Conservation (phyloP, 1,284 basidiomycete species). For the Ceratobasidium papillatum region DNA sequence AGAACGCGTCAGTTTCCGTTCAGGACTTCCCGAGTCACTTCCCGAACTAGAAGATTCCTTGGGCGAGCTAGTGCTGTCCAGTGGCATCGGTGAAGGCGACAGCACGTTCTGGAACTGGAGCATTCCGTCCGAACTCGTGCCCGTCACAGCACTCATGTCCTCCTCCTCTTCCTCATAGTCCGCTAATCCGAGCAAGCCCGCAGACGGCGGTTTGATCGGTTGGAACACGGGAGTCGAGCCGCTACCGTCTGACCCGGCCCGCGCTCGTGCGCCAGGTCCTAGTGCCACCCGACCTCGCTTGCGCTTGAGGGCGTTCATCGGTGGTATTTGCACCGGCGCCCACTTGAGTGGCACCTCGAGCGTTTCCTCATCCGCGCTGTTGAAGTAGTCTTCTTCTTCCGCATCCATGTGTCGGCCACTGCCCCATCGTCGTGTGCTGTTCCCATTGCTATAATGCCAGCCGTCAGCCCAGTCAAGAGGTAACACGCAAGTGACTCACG, state of each 20-base stretch:
- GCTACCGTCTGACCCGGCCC: conserved; percentile 51
- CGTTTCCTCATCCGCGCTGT: conserved; percentile 74
- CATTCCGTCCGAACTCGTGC: conserved; percentile 13
- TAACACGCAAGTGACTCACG: conserved; percentile 22
- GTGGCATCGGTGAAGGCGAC: conserved; percentile 29
- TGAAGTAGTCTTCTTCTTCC: conserved; percentile 90
- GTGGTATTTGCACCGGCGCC: conserved; percentile 39
- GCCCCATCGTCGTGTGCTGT: conserved; percentile 56
- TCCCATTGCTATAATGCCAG: conserved; percentile 40
- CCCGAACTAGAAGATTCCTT: conserved; percentile 31
- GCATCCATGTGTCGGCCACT: conserved; percentile 66
- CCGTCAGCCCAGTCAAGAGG: conserved; percentile 35
- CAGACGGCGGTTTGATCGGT: conserved; percentile 58
- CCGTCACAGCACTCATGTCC: conserved; percentile 40
- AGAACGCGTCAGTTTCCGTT: conserved; percentile 52
- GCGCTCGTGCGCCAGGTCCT: conserved; percentile 48
- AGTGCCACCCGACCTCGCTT: conserved; percentile 56
- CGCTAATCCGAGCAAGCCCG: conserved; percentile 66
- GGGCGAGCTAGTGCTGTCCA: conserved; percentile 5
- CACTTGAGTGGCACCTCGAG: conserved; percentile 49
- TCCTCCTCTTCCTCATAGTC: conserved; percentile 78
- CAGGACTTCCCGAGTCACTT: conserved; percentile 5
- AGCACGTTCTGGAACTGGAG: conserved; percentile 23
- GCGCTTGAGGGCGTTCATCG: conserved; percentile 61
- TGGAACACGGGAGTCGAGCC: conserved; percentile 55